Percentiles rank a stretch among this genome's conserved stretches.
Evolutionary conservation across 2,329 filamentous ascomycete species (phyloP).

Genomic region (Aspergillus texensis): DNA sequence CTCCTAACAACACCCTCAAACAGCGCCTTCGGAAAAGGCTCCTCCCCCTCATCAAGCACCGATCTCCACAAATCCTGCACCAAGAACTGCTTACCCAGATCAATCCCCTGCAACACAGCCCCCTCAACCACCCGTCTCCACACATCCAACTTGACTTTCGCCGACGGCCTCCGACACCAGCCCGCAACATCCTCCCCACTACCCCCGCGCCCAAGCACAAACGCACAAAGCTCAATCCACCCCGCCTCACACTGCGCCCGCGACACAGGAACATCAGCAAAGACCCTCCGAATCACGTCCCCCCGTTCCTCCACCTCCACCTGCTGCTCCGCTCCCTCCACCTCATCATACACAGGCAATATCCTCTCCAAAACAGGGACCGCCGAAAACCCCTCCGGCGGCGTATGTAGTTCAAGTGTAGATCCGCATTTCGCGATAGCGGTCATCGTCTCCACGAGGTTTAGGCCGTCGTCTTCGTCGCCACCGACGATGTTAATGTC

Average conservation of each 20-base stretch:
- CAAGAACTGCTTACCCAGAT: slow-evolving; percentile 46
- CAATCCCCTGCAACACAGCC: slow-evolving; percentile 42
- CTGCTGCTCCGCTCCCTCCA: slow-evolving; percentile 18
- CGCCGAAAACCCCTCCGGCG: slow-evolving; percentile 35
- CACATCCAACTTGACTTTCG: slow-evolving; percentile 49
- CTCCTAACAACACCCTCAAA: slow-evolving; percentile 44
- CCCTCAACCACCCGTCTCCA: slow-evolving; percentile 51
- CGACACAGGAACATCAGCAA: slow-evolving; percentile 57
- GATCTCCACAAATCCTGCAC: slow-evolving; percentile 45
- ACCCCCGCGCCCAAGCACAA: slow-evolving; percentile 41
- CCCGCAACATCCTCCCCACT: neutral
- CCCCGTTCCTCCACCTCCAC: slow-evolving; percentile 21
- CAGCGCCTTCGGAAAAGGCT: slow-evolving; percentile 35
- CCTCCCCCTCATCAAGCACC: slow-evolving; percentile 38
- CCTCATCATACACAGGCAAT: slow-evolving; percentile 35
- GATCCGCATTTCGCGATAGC: slow-evolving; percentile 49
- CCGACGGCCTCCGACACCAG: slow-evolving; percentile 51
- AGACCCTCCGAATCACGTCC: slow-evolving; percentile 42
- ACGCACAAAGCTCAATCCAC: slow-evolving; percentile 57
- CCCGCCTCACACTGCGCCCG: slow-evolving; percentile 52
- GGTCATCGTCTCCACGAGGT: slow-evolving; percentile 38
- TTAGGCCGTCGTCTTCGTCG: slow-evolving; percentile 22
- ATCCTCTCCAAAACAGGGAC: slow-evolving; percentile 31
- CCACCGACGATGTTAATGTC: slow-evolving; percentile 32
- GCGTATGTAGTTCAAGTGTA: slow-evolving; percentile 47